Conservation (phyloP, 148 eudicot genomes). For the Amaranthus palmeri region DNA sequence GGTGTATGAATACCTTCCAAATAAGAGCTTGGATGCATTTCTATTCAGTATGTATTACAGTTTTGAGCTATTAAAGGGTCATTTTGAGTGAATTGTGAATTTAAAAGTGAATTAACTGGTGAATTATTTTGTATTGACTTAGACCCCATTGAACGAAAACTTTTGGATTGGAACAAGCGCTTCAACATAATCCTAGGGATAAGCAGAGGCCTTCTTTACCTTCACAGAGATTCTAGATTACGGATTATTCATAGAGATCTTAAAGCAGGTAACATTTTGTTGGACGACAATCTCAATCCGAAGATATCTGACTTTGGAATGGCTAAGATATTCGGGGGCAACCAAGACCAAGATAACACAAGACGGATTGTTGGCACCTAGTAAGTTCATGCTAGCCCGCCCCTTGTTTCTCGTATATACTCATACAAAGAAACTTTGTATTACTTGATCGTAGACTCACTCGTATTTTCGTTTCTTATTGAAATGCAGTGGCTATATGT, state of each 20-base stretch:
- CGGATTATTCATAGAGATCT: conserved; percentile 22
- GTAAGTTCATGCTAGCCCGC: not conserved
- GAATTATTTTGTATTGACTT: too few relatives aligned
- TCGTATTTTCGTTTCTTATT: too few relatives aligned
- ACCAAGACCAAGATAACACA: conserved; percentile 28
- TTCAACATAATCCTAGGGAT: conserved; percentile 29
- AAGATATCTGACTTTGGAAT: conserved; percentile 44
- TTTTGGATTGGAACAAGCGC: conserved; percentile 27
- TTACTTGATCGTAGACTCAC: conserved; percentile 11
- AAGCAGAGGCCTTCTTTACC: conserved; percentile 21
- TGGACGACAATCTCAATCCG: conserved; percentile 1
- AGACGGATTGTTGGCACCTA: conserved; percentile 34
- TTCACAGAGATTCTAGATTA: conserved; percentile 22
- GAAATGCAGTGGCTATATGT: not conserved
- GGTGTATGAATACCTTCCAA: conserved; percentile 39
- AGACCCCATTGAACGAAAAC: too few relatives aligned
- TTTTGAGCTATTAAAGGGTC: too few relatives aligned
- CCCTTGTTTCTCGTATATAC: conserved; percentile 26
- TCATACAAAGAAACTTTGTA: conserved; percentile 16
- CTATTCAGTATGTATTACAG: conserved; percentile 26
- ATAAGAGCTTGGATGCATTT: conserved; percentile 35
- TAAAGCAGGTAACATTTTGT: too few relatives aligned
- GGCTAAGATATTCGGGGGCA: conserved; percentile 33
- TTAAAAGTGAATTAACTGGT: too few relatives aligned
- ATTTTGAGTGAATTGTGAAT: too few relatives aligned